Evolutionary conservation across 2,329 filamentous ascomycete genomes (phyloP), one percentile per base, ranked within the genome.

Genomic region (Metarhizium guizhouense): DNA sequence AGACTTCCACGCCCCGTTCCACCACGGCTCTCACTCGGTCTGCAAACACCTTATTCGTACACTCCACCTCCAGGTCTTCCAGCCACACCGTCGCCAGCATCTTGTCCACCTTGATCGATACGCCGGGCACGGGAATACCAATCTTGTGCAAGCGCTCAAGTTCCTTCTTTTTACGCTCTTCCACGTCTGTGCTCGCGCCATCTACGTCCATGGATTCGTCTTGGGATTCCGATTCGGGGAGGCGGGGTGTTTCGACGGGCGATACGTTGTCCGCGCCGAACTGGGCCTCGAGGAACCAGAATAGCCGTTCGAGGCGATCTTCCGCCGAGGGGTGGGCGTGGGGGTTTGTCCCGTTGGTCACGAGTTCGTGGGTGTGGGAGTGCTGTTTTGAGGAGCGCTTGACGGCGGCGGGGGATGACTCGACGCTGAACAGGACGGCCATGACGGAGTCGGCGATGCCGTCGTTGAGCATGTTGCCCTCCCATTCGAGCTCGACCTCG

Each of bases 361-460:
- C 81, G 4, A 72, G n/a, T 2, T 55, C 52, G 55, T 67, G 68
- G 2, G 61, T 61, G 54, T 68, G 67, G 55, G 62, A 66, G 65
- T 70, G 65, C 32, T 51, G 51, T 50, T 60, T 59, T 55, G 63
- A 64, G 40, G 62, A 67, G 43, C 90, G 88, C 73, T 94, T 95
- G 52, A 99, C 93, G 13, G 94, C 93, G 14, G 94, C 94, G 5
- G 93, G 94, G 54, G 89, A 95, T 70, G 87, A 95, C 72, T 99
- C 94, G 25, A 96, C 89, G 0, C 88, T 92, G 63, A 96, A 84
- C 11, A 99, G 79, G 3, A 96, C 90, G 1, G 91, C 91, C 79
- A 97, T 90, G 54, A 97, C 88, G 16, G 94, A 91, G 71, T 99
- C 94, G n/a, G 94, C 94, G 65, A 99, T 95, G 58, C 91, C 90